These are phyloP conservation scores for Draba incana DNA, from an alignment of 345 rosid genomes.

Conservation along the genomic window DNA sequence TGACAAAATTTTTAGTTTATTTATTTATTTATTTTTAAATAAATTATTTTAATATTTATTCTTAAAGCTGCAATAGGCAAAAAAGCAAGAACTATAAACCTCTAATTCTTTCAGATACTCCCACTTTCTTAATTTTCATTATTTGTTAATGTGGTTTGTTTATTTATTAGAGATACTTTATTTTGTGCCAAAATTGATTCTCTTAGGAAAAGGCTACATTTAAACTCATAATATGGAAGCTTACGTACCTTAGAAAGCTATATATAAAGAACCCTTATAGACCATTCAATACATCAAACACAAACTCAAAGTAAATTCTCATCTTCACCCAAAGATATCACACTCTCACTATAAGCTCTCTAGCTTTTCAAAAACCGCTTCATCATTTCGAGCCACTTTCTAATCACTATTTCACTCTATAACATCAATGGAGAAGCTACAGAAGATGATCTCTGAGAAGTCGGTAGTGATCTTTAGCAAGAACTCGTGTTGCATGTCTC, in stretches of 20 bases:
- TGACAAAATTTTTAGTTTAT: too few species aligned
- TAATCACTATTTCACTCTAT: not conserved
- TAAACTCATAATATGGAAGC: slow-evolving; percentile 12
- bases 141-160: not conserved
- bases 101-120: slow-evolving; percentile 13
- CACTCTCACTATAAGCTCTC: not conserved
- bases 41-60: too few species aligned
- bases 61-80: not conserved
- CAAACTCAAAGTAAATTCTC: slow-evolving; percentile 19
- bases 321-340: slow-evolving; percentile 22
- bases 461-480: slow-evolving; percentile 83
- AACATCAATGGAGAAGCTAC: slow-evolving; percentile 57
- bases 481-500: slow-evolving; percentile 76
- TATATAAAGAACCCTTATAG: slow-evolving; percentile 24
- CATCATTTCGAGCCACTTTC: not conserved
- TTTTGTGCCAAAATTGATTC: slow-evolving; percentile 21
- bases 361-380: not conserved
- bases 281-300: slow-evolving; percentile 21
- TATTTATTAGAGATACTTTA: not conserved
- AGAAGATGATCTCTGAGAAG: slow-evolving; percentile 57
- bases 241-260: slow-evolving; percentile 14
- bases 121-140: not conserved
- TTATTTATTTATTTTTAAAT: too few species aligned
- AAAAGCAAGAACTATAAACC: slow-evolving; percentile 1
- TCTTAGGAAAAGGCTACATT: not conserved